Evolutionary conservation across 2,329 filamentous ascomycete genomes (phyloP).

Genomic region (Colletotrichum chrysophilum): DNA sequence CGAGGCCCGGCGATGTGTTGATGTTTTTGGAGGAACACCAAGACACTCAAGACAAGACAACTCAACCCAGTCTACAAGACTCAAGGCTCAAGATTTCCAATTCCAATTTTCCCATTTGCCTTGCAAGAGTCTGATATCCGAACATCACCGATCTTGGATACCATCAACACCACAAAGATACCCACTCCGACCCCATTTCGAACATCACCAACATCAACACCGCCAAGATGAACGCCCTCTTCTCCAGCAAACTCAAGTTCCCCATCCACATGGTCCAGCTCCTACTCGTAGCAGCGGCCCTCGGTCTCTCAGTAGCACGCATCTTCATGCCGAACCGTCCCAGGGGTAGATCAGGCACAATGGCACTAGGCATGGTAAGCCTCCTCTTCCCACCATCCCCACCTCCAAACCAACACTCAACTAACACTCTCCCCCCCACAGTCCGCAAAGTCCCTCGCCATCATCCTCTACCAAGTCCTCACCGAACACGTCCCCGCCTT

Average conservation of each 20-base stretch:
- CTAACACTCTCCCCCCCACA: conserved; percentile 7
- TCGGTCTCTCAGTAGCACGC: conserved; percentile 9
- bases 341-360: conserved; percentile 4
- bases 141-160: neutral
- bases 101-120: neutral
- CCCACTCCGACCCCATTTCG: too few species aligned
- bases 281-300: neutral
- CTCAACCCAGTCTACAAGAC: neutral
- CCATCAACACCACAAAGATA: neutral
- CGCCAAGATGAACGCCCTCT: neutral
- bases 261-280: conserved; percentile 17
- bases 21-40: neutral
- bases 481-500: conserved; percentile 37
- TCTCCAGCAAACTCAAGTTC: conserved; percentile 8
- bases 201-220: neutral
- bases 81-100: neutral
- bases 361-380: conserved; percentile 16
- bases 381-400: too few species aligned
- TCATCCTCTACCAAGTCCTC: conserved; percentile 45
- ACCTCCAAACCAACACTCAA: neutral
- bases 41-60: neutral
- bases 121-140: neutral
- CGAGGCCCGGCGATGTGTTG: neutral
- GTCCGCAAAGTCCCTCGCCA: conserved; percentile 41
- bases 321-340: conserved; percentile 3